Evolutionary conservation across 2,329 filamentous ascomycete species (phyloP), one percentile per base, ranked within the genome.

Genomic region (Ophiocordyceps robertsii): DNA sequence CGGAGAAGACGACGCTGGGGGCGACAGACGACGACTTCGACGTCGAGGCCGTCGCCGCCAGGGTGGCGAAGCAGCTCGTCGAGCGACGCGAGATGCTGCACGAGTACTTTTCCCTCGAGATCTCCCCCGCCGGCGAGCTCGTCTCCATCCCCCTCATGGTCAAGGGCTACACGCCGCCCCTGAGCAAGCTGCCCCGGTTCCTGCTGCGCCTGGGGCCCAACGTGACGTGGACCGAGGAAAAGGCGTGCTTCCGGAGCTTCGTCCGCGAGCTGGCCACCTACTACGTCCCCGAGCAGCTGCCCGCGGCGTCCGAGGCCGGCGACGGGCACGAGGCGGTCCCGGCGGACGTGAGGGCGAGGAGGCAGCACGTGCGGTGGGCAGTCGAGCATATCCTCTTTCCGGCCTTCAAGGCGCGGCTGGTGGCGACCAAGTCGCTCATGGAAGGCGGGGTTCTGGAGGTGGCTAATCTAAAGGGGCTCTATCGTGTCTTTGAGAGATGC

Each of bases 401-500:
- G 0, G 86, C 88, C 1, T 85, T 95, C 56, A 86, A 87, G 58
- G 70, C 82, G 6, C 72, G 88, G 44, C 63, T 98, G 38, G 77
- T 96, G 43, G 89, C 86, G 17, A 95, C 92, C 9, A 82, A 75
- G 49, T 70, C 73, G 6, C 64, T 96, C 53, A 75, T 93, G 63
- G 77, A 80, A 40, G 83, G 79, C 0, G 74, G 69, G 9, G 77
- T 95, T 11, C 66, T 94, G 38, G 90, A 98, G 62, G 78, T 95
- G 39, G 90, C 92, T 2, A 87, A 93, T 64, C 62, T 96, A 45
- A 96, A 95, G 61, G 88, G 89, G 0, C 58, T 98, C 44, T 98
- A 98, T 61, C 71, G 85, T 38, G 89, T 96, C 3, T 98, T 98
- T 69, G 92, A 98, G 64, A 70, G 92, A 43, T 96, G 92, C 60